These are phyloP conservation scores for Trifolium subterraneum DNA, from an alignment of 306 rosid genomes.

Conservation along the genomic window DNA sequence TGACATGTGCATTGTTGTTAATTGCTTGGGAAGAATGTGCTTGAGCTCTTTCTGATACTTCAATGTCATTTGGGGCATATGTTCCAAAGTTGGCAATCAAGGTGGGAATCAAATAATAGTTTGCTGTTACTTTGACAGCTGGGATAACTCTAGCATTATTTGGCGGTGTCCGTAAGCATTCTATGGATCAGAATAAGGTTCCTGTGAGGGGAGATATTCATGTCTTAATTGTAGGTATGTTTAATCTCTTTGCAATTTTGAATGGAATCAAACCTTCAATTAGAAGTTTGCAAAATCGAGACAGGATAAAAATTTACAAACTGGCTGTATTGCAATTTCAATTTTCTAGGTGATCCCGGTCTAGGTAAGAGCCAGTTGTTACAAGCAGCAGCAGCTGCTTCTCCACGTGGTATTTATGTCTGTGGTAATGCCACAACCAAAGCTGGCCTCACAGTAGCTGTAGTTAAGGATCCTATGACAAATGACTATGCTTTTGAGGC, in stretches of 20 bases:
- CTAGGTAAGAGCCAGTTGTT: slow-evolving; percentile 92
- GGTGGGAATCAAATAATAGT: slow-evolving; percentile 31
- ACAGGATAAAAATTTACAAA: slow-evolving; percentile 3
- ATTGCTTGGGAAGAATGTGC: slow-evolving; percentile 29
- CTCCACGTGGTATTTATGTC: slow-evolving; percentile 93
- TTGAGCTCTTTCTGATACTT: slow-evolving; percentile 11
- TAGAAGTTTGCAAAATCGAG: slow-evolving; percentile 3
- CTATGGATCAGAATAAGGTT: slow-evolving; percentile 90
- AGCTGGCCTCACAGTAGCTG: slow-evolving; percentile 96
- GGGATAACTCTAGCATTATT: slow-evolving; percentile 87
- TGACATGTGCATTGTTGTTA: slow-evolving; percentile 26
- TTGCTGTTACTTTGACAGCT: slow-evolving; percentile 58
- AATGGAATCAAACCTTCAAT: slow-evolving; percentile 35
- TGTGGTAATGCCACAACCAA: slow-evolving; percentile 95
- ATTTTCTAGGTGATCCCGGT: slow-evolving; percentile 88
- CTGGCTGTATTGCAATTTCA: slow-evolving; percentile 36
- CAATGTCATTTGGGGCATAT: slow-evolving; percentile 15
- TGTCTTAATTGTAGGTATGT: slow-evolving; percentile 89
- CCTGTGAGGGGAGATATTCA: slow-evolving; percentile 98
- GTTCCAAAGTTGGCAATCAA: slow-evolving; percentile 29
- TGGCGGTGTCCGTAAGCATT: slow-evolving; percentile 88
- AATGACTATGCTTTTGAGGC: slow-evolving; percentile 95
- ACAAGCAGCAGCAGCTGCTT: slow-evolving; percentile 93
- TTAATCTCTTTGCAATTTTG: slow-evolving; percentile 42
- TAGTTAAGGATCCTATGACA: slow-evolving; percentile 89